A percentile compares a stretch with the other conserved stretches of the same genome.
phyloP scores from a whole-genome alignment of 352 stramenopile species.

The Globisporangium megalacanthum region DNA sequence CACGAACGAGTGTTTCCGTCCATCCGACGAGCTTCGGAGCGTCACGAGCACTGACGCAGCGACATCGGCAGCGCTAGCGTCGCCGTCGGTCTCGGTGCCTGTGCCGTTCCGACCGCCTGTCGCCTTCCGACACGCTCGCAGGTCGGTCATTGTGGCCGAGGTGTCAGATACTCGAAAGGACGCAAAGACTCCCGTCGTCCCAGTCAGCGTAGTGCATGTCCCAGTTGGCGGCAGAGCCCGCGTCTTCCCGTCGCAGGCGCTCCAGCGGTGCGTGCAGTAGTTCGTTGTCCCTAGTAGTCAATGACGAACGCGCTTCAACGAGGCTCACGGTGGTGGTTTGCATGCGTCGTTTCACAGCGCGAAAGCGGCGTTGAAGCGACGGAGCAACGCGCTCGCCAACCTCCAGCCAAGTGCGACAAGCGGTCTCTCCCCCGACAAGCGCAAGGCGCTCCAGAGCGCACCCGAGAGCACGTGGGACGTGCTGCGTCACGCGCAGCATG shows the following conservation, averaged over 20 bases:
- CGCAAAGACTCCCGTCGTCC: not conserved
- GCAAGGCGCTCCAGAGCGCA: constrained; percentile 8
- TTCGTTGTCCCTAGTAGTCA: too few relatives aligned
- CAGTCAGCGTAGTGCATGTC: constrained; percentile 11
- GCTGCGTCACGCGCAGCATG: constrained; percentile 9
- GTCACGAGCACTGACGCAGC: constrained; percentile 2
- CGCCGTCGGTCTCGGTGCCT: not conserved
- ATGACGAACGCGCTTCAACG: not conserved
- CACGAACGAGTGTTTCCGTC: constrained; percentile 11
- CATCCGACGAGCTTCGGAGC: constrained; percentile 5
- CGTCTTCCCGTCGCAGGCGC: constrained; percentile 20
- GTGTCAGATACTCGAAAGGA: not conserved
- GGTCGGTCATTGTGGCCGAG: not conserved
- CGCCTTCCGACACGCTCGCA: not conserved
- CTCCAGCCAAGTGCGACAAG: constrained; percentile 12
- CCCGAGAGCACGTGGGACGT: constrained; percentile 19
- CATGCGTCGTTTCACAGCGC: constrained; percentile 1
- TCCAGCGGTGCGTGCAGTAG: constrained; percentile 14
- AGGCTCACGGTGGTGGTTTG: not conserved
- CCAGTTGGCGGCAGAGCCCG: constrained; percentile 31
- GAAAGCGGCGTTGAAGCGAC: constrained; percentile 21
- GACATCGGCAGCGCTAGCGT: not conserved
- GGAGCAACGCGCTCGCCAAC: constrained; percentile 31
- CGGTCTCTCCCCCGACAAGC: constrained; percentile 12
- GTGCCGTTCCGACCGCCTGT: not conserved